Conservation (phyloP, 441 rosid genomes). For the Gossypium davidsonii region DNA sequence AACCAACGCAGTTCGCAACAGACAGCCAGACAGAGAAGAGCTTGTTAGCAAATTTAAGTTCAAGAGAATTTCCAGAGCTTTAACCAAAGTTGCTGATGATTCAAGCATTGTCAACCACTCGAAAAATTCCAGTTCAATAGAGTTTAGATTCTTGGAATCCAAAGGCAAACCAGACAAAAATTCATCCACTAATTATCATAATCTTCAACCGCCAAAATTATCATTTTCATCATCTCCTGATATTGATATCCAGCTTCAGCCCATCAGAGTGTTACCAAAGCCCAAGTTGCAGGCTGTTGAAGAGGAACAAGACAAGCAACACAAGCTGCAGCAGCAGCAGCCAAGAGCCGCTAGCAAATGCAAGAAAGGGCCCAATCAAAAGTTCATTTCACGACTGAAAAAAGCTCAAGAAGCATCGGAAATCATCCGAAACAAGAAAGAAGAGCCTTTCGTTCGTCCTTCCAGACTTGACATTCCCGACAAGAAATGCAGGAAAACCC, state of each 20-base stretch:
- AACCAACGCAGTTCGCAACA: conserved; percentile 52
- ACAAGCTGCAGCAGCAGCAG: conserved; percentile 6
- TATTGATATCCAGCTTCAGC: conserved; percentile 6
- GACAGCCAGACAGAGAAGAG: conserved; percentile 36
- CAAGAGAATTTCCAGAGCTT: conserved; percentile 30
- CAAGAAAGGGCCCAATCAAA: conserved; percentile 32
- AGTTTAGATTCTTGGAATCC: conserved; percentile 39
- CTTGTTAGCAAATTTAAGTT: conserved; percentile 28
- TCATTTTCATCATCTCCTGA: conserved; percentile 11
- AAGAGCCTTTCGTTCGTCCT: conserved; percentile 37
- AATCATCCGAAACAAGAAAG: conserved; percentile 41
- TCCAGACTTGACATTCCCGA: conserved; percentile 32
- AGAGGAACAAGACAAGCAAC: conserved; percentile 13
- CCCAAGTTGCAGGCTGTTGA: conserved; percentile 20
- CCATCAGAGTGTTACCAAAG: conserved; percentile 17
- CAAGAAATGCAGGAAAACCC: conserved; percentile 41
- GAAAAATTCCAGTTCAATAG: conserved; percentile 40
- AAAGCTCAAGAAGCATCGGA: conserved; percentile 35
- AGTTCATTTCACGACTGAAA: conserved; percentile 28
- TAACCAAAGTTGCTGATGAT: conserved; percentile 14
- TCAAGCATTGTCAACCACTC: conserved; percentile 35
- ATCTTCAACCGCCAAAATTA: conserved; percentile 19
- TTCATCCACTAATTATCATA: conserved; percentile 16
- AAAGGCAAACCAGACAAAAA: conserved; percentile 25
- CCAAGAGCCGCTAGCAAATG: conserved; percentile 30